Base-by-base conservation (phyloP, 129 eudicot genomes). In the Solidago caesia region DNA sequence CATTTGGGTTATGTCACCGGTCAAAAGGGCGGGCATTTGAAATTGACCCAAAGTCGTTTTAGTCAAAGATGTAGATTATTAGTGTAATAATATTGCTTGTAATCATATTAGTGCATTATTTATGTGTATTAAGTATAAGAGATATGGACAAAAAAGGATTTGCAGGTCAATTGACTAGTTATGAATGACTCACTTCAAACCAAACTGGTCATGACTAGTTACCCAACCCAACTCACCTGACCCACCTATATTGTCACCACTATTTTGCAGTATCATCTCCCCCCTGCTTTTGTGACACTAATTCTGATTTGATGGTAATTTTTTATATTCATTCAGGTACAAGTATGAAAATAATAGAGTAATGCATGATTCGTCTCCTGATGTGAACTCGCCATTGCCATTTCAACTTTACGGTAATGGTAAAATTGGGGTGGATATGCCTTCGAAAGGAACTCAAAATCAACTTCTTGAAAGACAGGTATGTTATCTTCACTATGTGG, bases 401-500 rank as follows among this genome's bases (percentile, higher is more conserved):
- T 89, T 83, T 81, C 99, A 95, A 55, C 91, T 95, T 45, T 95
- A 95, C 67, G 94, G 96, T 27, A 90, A 88, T 77, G 99, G 94
- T 39, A 90, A 88, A 67, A 70, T 83, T 44, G 91, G 87, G 26
- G 86, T 84, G 66, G 94, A 91, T 77, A 82, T 84, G 71, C 89
- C 93, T 89, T 85, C 97, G 33, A 91, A 85, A 81, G 99, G 99
- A 74, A 87, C 84, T 52, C 94, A 95, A 81, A 91, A 95, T 81
- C 99, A 95, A 86, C 97, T 95, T 82, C 94, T 95, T 76, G 99
- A 95, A 81, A 81, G 99, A 89, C 99, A 94, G 96, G 99, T 91
- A 81, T 26, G 45, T 68, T 42, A 68, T 67, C 52, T 75, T 44
- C 70, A 21, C 46, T 45, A 45, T 15, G 2, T 77, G n/a, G 59